Base-by-base conservation (phyloP, 495 filamentous ascomycete species). In the Zalerion maritima region DNA sequence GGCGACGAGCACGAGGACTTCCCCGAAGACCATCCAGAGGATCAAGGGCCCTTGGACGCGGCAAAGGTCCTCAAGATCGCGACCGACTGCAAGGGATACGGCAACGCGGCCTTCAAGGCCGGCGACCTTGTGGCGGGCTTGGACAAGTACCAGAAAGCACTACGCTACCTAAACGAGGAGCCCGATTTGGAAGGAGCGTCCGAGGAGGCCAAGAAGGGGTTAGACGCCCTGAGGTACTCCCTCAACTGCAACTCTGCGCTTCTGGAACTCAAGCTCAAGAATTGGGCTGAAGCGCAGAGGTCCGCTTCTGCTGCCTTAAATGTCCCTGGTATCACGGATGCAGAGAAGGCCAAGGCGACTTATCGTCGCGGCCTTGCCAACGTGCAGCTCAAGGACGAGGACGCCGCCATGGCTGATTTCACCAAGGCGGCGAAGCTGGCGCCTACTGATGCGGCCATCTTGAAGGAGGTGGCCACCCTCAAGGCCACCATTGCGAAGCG, bases 1-100 rank as follows among this genome's bases (percentile, higher is more conserved):
- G 89, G 91, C 29, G 89, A 99, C 54, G 64, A 73, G 8, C 94
- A 91, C 57, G 91, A 96, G 54, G 91, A 96, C 51, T 99, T 81
- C 60, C 87, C 89, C 14, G 85, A 91, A 47, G 89, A 99, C 57
- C 49, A 60, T 36, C 23, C 36, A 3, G 69, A 76, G 41, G 60
- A 55, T 18, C 29, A 33, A 30, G 34, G 46, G 26, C 53, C 64
- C 20, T 54, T 73, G 20, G 67, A 73, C 18, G 78, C 73, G 2
- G 44, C 62, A 20, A 63, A 78, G 37, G 70, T 87, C 25, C 64
- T 78, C 32, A 69, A 77, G 50, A 83, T 99, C 39, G 83, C 82
- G 2, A 58, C 65, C n/a, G 79, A 81, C 40, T 70, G 93, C 42
- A 97, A 97, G 60, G 81, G 78, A 12, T 87, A 78, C 42, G 87